Evolutionary conservation across 805 yeast genomes (phyloP).

Genomic region (Nakazawaea ishiwadae): DNA sequence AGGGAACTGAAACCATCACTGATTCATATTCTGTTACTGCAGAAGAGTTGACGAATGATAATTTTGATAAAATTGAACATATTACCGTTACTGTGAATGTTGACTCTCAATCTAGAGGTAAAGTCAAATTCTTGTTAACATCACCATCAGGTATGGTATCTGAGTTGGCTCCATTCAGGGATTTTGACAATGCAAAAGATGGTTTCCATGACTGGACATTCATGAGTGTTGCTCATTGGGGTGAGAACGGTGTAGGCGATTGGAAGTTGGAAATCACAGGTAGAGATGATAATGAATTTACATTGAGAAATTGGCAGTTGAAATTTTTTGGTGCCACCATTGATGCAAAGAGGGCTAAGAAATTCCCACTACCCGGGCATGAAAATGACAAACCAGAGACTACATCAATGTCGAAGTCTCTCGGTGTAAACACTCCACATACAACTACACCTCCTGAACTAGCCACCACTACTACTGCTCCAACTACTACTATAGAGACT

Average conservation of each 20-base stretch:
- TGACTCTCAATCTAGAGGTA: slow-evolving; percentile 63
- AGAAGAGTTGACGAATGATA: slow-evolving; percentile 46
- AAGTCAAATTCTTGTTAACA: slow-evolving; percentile 53
- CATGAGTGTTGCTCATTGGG: slow-evolving; percentile 99
- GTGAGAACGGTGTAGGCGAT: slow-evolving; percentile 71
- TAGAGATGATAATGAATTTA: slow-evolving; percentile 30
- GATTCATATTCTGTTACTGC: slow-evolving; percentile 40
- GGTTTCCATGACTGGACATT: slow-evolving; percentile 87
- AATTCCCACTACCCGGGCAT: slow-evolving; percentile 27
- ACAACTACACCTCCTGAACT: slow-evolving; percentile 12
- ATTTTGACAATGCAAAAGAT: slow-evolving; percentile 43
- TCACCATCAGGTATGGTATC: slow-evolving; percentile 79
- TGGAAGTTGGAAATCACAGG: slow-evolving; percentile 72
- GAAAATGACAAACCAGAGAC: slow-evolving; percentile 9
- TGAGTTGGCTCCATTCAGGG: slow-evolving; percentile 65
- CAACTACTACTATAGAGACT: slow-evolving; percentile 11
- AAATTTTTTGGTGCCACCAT: slow-evolving; percentile 76
- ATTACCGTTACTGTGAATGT: slow-evolving; percentile 77
- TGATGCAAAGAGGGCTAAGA: slow-evolving; percentile 58
- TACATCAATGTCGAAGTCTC: slow-evolving; percentile 8
- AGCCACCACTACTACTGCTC: slow-evolving; percentile 14
- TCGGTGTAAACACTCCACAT: slow-evolving; percentile 1
- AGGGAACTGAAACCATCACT: slow-evolving; percentile 18
- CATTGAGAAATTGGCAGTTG: slow-evolving; percentile 67
- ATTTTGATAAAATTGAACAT: slow-evolving; percentile 77